Evolutionary conservation across 1,139 yeast species (phyloP), one percentile per base, ranked within the genome.

Genomic region (Yamadazyma mexicana): DNA sequence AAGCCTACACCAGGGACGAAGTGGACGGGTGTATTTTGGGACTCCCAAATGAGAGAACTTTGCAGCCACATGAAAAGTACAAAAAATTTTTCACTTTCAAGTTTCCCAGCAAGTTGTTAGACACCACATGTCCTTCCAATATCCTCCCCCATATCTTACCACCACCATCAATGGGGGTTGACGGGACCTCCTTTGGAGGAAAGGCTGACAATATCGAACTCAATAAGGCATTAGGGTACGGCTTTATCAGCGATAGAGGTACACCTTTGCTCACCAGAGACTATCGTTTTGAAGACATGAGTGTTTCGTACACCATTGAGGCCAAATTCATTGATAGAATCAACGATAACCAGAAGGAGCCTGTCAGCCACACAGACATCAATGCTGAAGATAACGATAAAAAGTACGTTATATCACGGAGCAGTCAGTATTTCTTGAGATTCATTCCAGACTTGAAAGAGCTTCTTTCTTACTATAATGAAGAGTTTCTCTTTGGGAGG

Each of bases 91-190:
- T 83, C 56, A 73, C 79, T 20, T 83, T 83, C 58, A 79, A 73
- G 53, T 72, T 83, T 41, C 91, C 89, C 0, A 64, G 66, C 28
- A 72, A 69, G 41, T 59, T 81, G 33, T 59, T 83, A 31, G 89
- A 83, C 50, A 73, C 72, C 26, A 61, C 72, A 2, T 83, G 89
- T 54, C 66, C 73, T 17, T 79, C 80, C 48, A 73, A 75, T 30
- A 61, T 73, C 12, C 61, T 72, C 26, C 64, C 76, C 1, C 89
- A 83, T 55, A 66, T 76, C 30, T 55, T 75, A 35, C 69, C 83
- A 7, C 89, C 89, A 0, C 88, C 89, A 10, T 72, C 85, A 17
- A 63, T 79, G 56, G 89, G 89, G 2, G 56, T 80, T 3, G 83
- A 79, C 52, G 58, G 59, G 23, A 66, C 75, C 0, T 58, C 73